phyloP scores from a whole-genome alignment of 2,329 filamentous ascomycete genomes.

The Neofusicoccum parvum region DNA sequence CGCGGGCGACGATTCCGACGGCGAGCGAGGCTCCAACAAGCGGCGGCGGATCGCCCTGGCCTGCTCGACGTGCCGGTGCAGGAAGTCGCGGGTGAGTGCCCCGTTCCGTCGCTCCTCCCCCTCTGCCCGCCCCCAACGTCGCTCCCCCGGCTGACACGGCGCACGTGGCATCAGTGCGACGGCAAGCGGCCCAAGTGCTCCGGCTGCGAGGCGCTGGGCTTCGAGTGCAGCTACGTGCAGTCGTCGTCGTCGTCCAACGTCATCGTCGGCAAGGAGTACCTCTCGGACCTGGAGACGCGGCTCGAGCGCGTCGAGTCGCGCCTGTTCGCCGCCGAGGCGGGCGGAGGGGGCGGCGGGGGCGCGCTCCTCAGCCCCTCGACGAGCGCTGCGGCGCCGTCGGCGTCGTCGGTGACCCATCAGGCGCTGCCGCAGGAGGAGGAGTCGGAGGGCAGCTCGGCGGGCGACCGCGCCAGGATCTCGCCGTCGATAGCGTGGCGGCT shows the following conservation, averaged over 20 bases:
- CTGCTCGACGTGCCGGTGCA: too few species aligned
- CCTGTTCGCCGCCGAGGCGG: background rate
- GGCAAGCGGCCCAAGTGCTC: too few species aligned
- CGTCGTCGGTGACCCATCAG: background rate
- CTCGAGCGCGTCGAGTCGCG: background rate
- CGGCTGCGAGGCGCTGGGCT: constrained; percentile 27
- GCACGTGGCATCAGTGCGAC: too few species aligned
- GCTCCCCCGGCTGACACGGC: too few species aligned
- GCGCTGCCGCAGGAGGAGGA: background rate
- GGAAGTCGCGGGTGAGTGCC: too few species aligned
- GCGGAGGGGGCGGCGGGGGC: background rate
- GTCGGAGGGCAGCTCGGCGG: background rate
- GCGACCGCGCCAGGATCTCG: too few species aligned
- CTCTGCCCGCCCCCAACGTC: too few species aligned
- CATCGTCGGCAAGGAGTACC: constrained; percentile 45
- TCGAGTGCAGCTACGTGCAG: constrained; percentile 48
- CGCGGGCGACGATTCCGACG: too few species aligned
- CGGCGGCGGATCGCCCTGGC: too few species aligned
- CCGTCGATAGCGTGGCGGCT: too few species aligned
- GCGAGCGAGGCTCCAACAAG: too few species aligned
- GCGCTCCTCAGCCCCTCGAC: constrained; percentile 5
- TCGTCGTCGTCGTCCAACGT: constrained; percentile 40
- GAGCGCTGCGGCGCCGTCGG: background rate
- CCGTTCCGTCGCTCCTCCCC: too few species aligned
- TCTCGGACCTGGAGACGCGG: background rate